Evolutionary conservation across 257 asterid genomes (phyloP).

Genomic region (Mitragyna speciosa): DNA sequence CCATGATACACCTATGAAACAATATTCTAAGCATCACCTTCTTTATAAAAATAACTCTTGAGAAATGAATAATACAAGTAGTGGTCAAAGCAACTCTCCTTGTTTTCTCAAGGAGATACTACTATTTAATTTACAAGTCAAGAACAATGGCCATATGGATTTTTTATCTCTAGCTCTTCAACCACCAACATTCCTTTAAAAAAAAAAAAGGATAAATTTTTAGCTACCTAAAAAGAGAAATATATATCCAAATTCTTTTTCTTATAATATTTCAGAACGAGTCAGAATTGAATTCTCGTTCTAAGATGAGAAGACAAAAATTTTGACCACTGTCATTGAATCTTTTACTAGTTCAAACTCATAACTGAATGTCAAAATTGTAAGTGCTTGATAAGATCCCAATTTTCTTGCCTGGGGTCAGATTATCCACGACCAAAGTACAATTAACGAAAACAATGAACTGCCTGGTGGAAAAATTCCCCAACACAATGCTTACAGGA

Average conservation of each 20-base stretch:
- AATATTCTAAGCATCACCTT: neutral
- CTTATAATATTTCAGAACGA: neutral
- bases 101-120: no score
- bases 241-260: neutral
- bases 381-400: slow-evolving; percentile 32
- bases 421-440: slow-evolving; percentile 38
- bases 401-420: slow-evolving; percentile 32
- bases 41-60: neutral
- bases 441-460: slow-evolving; percentile 29
- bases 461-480: neutral
- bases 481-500: slow-evolving; percentile 36
- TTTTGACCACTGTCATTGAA: neutral
- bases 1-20: neutral
- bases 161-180: slow-evolving; percentile 2
- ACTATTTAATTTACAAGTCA: no score
- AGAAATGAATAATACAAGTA: neutral
- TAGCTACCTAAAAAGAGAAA: neutral
- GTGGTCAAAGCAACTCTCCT: neutral
- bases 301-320: neutral
- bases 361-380: slow-evolving; percentile 12
- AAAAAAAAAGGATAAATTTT: neutral
- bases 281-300: no score
- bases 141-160: no score
- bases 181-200: neutral
- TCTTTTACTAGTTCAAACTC: neutral